Evolutionary conservation across 148 eudicot species (phyloP), one percentile per base, ranked within the genome.

Genomic region (Camellia granthamiana): DNA sequence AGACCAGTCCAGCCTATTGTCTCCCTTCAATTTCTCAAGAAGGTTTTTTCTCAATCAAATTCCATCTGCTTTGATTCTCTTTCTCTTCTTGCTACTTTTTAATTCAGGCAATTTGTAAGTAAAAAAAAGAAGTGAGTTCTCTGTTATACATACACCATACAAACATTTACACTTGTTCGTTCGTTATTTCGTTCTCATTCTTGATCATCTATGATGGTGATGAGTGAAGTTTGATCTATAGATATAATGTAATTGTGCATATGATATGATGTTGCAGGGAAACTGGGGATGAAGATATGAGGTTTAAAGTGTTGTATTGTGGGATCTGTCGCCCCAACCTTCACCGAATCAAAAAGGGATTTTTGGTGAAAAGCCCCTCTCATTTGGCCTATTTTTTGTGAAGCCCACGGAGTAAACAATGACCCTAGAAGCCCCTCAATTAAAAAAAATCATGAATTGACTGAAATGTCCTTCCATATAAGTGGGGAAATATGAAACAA

Each of bases 11-110:
- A 78, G 83, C 49, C 7, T 74, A 44, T 78, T 79, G 30, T 59
- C 82, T 52, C 82, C 82, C 58, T 79, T 79, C 6, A n/a, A 21
- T 7, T 79, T 79, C 77, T 79, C 82, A 49, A 46, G 82, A 19
- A 49, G 52, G 52, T 49, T 30, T 30, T 1, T 49, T 49, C 5
- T 49, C 52, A n/a, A n/a, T n/a, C n/a, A n/a, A n/a, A n/a, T n/a
- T n/a, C n/a, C n/a, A n/a, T n/a, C n/a, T n/a, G n/a, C n/a, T n/a
- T n/a, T n/a, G n/a, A n/a, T n/a, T n/a, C n/a, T n/a, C n/a, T n/a
- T n/a, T 49, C 52, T 49, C 52, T 49, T 49, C 3, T 49, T 49
- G 52, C 52, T 49, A 49, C 52, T 41, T 68, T 3, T 5, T 23
- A 7, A 46, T 18, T 49, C 74, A 1, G 38, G 56, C 13, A 18